Base-by-base conservation (phyloP, 768 basidiomycete genomes). In the Mycena vulgaris region DNA sequence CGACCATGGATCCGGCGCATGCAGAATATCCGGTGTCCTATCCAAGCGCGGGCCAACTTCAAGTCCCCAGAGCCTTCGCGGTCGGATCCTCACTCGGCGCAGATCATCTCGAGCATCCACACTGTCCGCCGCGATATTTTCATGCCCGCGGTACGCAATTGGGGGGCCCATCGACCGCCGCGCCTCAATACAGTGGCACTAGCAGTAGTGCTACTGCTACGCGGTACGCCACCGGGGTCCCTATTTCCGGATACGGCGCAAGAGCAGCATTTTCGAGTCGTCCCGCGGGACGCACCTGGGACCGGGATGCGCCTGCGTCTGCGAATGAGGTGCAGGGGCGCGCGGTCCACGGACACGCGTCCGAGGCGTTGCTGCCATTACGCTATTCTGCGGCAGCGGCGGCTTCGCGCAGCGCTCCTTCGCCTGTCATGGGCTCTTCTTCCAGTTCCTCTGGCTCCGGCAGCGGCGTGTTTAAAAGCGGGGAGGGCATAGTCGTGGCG, bases 321-420 rank as follows among this genome's bases (percentile, higher is more conserved):
- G 40, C 51, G 51, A 58, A 65, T 48, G 63, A 66, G 35, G 60
- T 48, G 59, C 69, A 70, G 64, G 64, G 53, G 53, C 48, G 56
- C 58, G 31, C 69, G 33, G 69, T 70, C 69, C 69, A 70, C 69
- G 69, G 69, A 65, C 63, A 70, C 63, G 57, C 63, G 13, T 70
- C 69, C 63, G 69, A 64, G 69, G 63, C 31, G 23, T 48, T 63
- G 45, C 56, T 33, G 10, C 47, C 55, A 64, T 70, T 66, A 70
- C 69, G 59, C 59, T 70, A 70, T 70, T 60, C 69, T 66, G 63
- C 57, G 21, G 63, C 63, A n/a, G 63, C 69, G 69, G 33, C 69
- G 49, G 40, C 69, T 55, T 65, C 62, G 57, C 48, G 39, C 62
- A 53, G 56, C 51, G 57, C 62, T 28, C 56, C 63, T 66, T 70